A percentile compares a stretch with the other conserved stretches of the same genome.
Conservation (phyloP, 1,139 yeast genomes). For the Blastobotrys proliferans region DNA sequence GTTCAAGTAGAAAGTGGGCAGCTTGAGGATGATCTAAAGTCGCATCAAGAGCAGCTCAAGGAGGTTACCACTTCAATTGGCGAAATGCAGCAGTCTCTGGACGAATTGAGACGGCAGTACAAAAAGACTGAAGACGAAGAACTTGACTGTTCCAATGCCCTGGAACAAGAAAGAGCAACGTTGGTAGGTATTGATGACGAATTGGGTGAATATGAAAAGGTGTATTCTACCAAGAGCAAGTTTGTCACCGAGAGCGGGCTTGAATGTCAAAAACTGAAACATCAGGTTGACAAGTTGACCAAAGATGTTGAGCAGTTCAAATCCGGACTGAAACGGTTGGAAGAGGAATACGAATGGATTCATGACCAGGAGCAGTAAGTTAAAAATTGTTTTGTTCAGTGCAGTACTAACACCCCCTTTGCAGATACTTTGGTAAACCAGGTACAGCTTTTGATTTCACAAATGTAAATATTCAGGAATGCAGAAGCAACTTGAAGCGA, state of each 20-base stretch:
- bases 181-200: conserved; percentile 76
- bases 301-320: conserved; percentile 41
- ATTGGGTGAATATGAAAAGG: conserved; percentile 55
- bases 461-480: conserved; percentile 58
- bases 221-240: conserved; percentile 51
- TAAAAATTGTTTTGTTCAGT: conserved; percentile 34
- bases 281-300: conserved; percentile 59
- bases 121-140: conserved; percentile 35
- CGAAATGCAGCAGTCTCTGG: conserved; percentile 41
- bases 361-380: conserved; percentile 50
- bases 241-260: conserved; percentile 49
- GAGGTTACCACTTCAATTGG: conserved; percentile 37
- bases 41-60: conserved; percentile 41
- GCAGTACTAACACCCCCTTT: conserved; percentile 26
- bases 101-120: conserved; percentile 32
- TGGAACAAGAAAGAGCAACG: conserved; percentile 61
- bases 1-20: conserved; percentile 73
- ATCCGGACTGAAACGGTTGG: conserved; percentile 46
- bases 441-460: conserved; percentile 39
- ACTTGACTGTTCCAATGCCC: conserved; percentile 39
- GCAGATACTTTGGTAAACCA: conserved; percentile 34
- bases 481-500: conserved; percentile 53
- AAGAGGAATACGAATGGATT: conserved; percentile 68
- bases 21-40: conserved; percentile 50
- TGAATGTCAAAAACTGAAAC: conserved; percentile 54